These are phyloP conservation scores for Moniliophthora roreri DNA, from an alignment of 1,284 basidiomycete species.

Conservation along the genomic window DNA sequence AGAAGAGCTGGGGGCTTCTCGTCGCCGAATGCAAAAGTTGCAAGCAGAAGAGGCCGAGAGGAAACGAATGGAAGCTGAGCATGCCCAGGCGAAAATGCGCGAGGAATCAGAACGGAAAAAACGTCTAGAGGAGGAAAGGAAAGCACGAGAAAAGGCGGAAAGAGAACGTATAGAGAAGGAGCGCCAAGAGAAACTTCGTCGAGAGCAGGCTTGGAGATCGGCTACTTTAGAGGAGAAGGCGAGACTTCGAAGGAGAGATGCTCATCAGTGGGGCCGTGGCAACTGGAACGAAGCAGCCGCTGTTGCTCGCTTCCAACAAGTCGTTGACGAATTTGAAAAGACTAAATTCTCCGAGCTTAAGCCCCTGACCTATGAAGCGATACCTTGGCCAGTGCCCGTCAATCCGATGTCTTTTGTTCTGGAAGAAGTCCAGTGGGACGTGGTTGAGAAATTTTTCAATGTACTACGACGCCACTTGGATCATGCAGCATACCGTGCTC, in stretches of 20 bases:
- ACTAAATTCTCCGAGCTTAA: slow-evolving; percentile 16
- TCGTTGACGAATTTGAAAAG: slow-evolving; percentile 14
- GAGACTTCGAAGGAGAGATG: slow-evolving; percentile 16
- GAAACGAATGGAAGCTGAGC: background rate
- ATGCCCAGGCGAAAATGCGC: background rate
- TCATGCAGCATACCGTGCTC: slow-evolving; percentile 7
- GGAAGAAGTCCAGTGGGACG: slow-evolving; percentile 14
- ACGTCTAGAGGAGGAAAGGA: slow-evolving; percentile 2
- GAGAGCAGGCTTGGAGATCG: slow-evolving; percentile 7
- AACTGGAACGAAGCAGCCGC: background rate
- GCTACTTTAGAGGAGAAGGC: slow-evolving; percentile 9
- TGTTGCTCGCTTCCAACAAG: slow-evolving; percentile 12
- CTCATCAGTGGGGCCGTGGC: background rate
- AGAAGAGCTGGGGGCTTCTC: too few species aligned
- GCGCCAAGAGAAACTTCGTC: background rate
- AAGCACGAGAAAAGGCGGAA: slow-evolving; percentile 8
- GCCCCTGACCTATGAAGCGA: slow-evolving; percentile 13
- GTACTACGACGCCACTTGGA: background rate
- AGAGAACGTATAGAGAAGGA: slow-evolving; percentile 8
- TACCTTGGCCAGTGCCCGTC: slow-evolving; percentile 16
- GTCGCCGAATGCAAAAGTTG: background rate
- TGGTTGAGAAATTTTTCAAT: slow-evolving; percentile 18
- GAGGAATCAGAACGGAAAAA: background rate
- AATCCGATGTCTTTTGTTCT: slow-evolving; percentile 9
- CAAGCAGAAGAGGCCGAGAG: slow-evolving; percentile 6